phyloP scores from a whole-genome alignment of 139 green algal species.

The Edaphochlamys debaryana region DNA sequence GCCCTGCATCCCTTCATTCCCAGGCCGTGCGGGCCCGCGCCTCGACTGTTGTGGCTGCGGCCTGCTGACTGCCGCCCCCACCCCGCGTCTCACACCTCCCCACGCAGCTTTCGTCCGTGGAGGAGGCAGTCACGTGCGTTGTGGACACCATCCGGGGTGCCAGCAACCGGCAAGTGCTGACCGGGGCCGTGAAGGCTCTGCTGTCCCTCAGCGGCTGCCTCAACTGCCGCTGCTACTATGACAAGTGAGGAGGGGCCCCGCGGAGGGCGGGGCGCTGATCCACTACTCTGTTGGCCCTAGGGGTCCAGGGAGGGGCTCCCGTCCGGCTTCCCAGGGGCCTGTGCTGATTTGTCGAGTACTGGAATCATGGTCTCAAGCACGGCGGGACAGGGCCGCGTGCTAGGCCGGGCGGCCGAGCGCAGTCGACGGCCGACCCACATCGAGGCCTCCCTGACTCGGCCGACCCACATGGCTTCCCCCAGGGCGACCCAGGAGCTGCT shows the following conservation, averaged over 20 bases:
- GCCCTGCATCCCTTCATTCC: not conserved
- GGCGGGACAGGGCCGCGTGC: too few species aligned
- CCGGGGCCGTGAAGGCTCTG: slow-evolving; percentile 23
- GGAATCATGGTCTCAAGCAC: too few species aligned
- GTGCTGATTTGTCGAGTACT: too few species aligned
- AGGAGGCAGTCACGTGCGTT: slow-evolving; percentile 31
- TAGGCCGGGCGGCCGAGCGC: too few species aligned
- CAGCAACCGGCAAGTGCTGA: slow-evolving; percentile 18
- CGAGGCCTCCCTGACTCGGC: too few species aligned
- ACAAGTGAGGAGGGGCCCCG: slow-evolving; percentile 25
- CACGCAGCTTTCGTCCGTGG: slow-evolving; percentile 5
- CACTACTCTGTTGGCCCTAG: not conserved
- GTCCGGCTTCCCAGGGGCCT: too few species aligned
- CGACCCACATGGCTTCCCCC: too few species aligned
- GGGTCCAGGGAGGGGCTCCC: too few species aligned
- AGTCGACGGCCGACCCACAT: too few species aligned
- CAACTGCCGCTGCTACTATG: slow-evolving; percentile 53
- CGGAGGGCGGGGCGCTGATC: not conserved
- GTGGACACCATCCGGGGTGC: slow-evolving; percentile 11
- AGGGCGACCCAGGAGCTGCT: slow-evolving; percentile 46
- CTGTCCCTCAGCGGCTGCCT: slow-evolving; percentile 53
- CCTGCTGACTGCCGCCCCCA: not conserved
- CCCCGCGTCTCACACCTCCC: not conserved
- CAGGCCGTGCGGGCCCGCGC: too few species aligned
- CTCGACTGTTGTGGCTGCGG: too few species aligned